Evolutionary conservation across 768 basidiomycete genomes (phyloP), one percentile per base, ranked within the genome.

Genomic region (Serendipita vermifera): DNA sequence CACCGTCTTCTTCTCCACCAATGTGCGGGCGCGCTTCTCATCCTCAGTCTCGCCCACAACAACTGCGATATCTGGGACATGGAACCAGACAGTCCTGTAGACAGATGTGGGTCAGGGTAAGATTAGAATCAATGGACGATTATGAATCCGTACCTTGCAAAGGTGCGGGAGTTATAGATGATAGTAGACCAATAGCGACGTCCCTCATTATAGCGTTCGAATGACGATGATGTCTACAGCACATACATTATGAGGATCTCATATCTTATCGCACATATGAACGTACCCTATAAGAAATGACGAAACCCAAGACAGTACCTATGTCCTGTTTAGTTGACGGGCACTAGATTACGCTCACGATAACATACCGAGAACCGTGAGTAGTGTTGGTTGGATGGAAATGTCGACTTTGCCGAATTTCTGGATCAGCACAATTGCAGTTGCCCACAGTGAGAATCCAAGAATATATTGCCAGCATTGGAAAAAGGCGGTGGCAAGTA

Each of bases 301-400:
- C 77, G 60, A 85, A 85, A 74, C 83, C 84, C 22, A 85, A 71
- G 1, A 85, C 80, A 3, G 82, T 83, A 74, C 84, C 73, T 33
- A 73, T 60, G 22, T 73, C 73, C 57, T 22, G 22, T 17, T 74
- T 46, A 74, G 61, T 17, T n/a, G n/a, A n/a, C n/a, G n/a, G n/a
- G n/a, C n/a, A n/a, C n/a, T n/a, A n/a, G n/a, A n/a, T n/a, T n/a
- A n/a, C n/a, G n/a, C n/a, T n/a, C n/a, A n/a, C n/a, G n/a, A n/a
- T n/a, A n/a, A n/a, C n/a, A n/a, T n/a, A n/a, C 69, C 80, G 59
- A 68, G 83, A 82, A 83, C 80, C 31, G 83, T 85, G 46, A 85
- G 70, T n/a, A 86, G 70, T 0, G 81, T 81, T 9, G 73, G 66
- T 33, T 73, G 67, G 17, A 82, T 67, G 15, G 63, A 66, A 3